A percentile compares a stretch with the other conserved stretches of the same genome.
phyloP scores from a whole-genome alignment of 495 filamentous ascomycete species.

The Hyaloscypha finlandica region DNA sequence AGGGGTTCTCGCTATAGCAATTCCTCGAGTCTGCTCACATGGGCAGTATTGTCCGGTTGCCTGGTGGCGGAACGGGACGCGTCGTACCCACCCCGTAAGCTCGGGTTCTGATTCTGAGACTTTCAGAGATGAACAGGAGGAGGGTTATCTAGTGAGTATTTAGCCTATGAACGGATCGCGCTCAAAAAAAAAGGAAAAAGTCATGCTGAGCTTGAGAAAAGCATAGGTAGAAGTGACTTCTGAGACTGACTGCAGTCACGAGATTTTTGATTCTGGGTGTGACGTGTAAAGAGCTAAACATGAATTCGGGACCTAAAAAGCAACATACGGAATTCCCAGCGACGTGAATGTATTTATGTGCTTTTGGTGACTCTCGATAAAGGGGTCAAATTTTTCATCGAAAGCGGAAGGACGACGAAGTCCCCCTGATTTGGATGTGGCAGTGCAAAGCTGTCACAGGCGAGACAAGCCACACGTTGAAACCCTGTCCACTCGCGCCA shows the following conservation, averaged over 20 bases:
- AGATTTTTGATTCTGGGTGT: background rate
- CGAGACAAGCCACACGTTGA: background rate
- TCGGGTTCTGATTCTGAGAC: background rate
- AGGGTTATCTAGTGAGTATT: background rate
- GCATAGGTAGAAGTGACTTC: background rate
- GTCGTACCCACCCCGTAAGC: slow-evolving; percentile 3
- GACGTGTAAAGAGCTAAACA: background rate
- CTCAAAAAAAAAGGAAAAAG: no score
- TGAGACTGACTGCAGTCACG: background rate
- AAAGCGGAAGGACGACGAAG: background rate
- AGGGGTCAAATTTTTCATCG: background rate
- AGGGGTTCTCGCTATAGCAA: background rate
- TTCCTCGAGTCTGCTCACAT: background rate
- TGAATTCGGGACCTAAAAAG: background rate
- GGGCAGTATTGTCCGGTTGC: slow-evolving; percentile 1
- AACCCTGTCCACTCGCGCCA: slow-evolving; percentile 6
- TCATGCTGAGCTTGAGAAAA: no score
- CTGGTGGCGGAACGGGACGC: background rate
- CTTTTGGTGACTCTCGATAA: background rate
- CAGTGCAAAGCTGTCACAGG: background rate
- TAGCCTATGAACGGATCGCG: background rate
- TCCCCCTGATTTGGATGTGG: background rate
- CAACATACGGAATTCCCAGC: background rate
- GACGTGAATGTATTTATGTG: background rate
- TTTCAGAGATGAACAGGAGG: background rate